Evolutionary conservation across 2,329 filamentous ascomycete species (phyloP), one percentile per base, ranked within the genome.

Genomic region (Berkeleyomyces rouxiae): DNA sequence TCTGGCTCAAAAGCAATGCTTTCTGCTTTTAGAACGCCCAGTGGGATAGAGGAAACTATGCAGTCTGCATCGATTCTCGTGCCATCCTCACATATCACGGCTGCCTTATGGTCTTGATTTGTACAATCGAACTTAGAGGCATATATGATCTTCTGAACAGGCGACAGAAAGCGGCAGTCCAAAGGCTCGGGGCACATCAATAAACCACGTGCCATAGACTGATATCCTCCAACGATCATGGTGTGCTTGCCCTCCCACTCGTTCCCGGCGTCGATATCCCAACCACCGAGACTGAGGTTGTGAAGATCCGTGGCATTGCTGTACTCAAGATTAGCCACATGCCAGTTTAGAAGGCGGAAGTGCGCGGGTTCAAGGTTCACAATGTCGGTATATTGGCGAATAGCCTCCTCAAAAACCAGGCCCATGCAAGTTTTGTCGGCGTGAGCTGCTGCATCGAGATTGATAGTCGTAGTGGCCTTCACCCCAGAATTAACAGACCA

Each of bases 241-340:
- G 89, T 90, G 71, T 99, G 95, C 66, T 88, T 85, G 5, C 93
- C 93, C 72, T 96, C 91, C 76, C 95, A 99, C 71, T 99, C 93
- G 68, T 99, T 96, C 0, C 93, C 93, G 59, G 91, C 90, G 70
- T 99, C 95, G 69, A 99, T 90, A 72, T 99, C 95, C 89, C 95
- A 97, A 0, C 91, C 86, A 6, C 86, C 84, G 11, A 99, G 81
- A 72, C 92, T 97, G 16, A 99, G 81, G 66, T 87, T 86, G 67
- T 87, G 85, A 62, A 96, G 84, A 67, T 90, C 95, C 1, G 85
- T 88, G 1, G 93, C 93, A 72, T 97, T 99, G 66, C 92, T 95
- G 71, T 99, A 99, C 73, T 99, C 93, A 11, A 99, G 79, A 70
- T 99, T 99, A 67, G 95, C 95, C 72, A 96, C 87, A 73, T 99